Percentiles rank a stretch among this genome's conserved stretches.
phyloP scores from a whole-genome alignment of 2,329 filamentous ascomycete species.

The Aspergillus clavatus region DNA sequence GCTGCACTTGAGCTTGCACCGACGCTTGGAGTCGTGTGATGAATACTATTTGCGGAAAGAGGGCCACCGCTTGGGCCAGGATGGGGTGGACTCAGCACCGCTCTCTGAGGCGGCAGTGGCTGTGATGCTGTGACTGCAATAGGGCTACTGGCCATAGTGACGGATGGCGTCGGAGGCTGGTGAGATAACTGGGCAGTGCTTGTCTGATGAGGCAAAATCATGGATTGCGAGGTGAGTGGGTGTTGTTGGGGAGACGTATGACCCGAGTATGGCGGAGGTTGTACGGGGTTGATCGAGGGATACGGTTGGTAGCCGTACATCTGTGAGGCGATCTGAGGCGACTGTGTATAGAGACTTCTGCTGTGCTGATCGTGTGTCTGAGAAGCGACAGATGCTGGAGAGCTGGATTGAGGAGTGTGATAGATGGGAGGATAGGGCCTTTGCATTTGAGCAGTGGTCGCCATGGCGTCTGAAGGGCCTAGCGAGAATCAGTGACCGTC shows the following conservation, averaged over 20 bases:
- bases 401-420: conserved; percentile 92
- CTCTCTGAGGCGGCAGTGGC: conserved; percentile 30
- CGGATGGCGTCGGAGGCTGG: conserved; percentile 41
- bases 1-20: conserved; percentile 84
- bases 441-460: conserved; percentile 60
- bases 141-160: conserved; percentile 62
- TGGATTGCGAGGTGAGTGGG: conserved; percentile 51
- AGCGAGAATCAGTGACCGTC: conserved; percentile 55
- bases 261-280: conserved; percentile 54
- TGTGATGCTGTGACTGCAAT: conserved; percentile 44
- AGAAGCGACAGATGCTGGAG: conserved; percentile 86
- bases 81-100: conserved; percentile 33
- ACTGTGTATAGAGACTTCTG: conserved; percentile 76
- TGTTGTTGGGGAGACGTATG: conserved; percentile 53
- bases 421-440: conserved; percentile 84
- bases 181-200: conserved; percentile 39
- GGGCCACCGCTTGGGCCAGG: conserved; percentile 53
- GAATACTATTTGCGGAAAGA: conserved; percentile 33
- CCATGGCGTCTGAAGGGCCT: conserved; percentile 70
- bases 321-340: conserved; percentile 72
- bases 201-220: conserved; percentile 49
- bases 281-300: conserved; percentile 48
- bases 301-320: conserved; percentile 72
- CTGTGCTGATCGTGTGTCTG: conserved; percentile 82
- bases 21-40: conserved; percentile 36